These are phyloP conservation scores for Fusarium redolens DNA, from an alignment of 2,329 filamentous ascomycete genomes.

Conservation along the genomic window DNA sequence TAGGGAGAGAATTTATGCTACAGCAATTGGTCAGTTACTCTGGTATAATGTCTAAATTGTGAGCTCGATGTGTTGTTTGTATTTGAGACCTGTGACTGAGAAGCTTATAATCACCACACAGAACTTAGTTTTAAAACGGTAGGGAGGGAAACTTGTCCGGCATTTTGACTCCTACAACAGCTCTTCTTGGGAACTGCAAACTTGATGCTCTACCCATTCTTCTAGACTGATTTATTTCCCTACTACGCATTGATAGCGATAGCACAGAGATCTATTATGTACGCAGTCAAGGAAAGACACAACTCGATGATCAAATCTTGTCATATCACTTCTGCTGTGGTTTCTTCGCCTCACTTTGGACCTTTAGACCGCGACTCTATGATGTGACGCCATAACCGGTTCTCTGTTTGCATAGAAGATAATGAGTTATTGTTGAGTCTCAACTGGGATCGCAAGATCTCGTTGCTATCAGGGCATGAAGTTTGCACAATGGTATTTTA, in stretches of 20 bases:
- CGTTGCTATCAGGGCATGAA: not conserved
- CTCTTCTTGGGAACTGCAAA: not conserved
- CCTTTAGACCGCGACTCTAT: not conserved
- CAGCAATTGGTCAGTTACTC: not conserved
- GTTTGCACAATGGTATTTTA: fast-evolving
- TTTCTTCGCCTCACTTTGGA: not conserved
- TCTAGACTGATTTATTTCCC: not conserved
- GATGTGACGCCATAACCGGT: fast-evolving
- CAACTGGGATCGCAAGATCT: not conserved
- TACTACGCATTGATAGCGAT: not conserved
- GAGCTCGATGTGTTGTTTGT: not conserved
- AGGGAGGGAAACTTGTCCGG: not conserved
- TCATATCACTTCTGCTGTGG: not conserved
- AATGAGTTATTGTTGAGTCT: fast-evolving
- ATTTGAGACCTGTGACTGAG: too few species aligned
- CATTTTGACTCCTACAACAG: too few species aligned
- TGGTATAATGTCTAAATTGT: not conserved
- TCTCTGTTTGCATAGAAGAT: not conserved
- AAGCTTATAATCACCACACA: not conserved
- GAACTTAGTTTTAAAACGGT: not conserved
- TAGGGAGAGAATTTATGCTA: not conserved
- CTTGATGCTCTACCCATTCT: not conserved
- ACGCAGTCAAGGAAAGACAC: not conserved
- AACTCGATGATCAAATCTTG: not conserved
- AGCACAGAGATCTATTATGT: not conserved